A percentile compares a stretch with the other conserved stretches of the same genome.
Evolutionary conservation across 2,329 filamentous ascomycete genomes (phyloP).

Genomic region (Teratosphaeriaceae sp.): DNA sequence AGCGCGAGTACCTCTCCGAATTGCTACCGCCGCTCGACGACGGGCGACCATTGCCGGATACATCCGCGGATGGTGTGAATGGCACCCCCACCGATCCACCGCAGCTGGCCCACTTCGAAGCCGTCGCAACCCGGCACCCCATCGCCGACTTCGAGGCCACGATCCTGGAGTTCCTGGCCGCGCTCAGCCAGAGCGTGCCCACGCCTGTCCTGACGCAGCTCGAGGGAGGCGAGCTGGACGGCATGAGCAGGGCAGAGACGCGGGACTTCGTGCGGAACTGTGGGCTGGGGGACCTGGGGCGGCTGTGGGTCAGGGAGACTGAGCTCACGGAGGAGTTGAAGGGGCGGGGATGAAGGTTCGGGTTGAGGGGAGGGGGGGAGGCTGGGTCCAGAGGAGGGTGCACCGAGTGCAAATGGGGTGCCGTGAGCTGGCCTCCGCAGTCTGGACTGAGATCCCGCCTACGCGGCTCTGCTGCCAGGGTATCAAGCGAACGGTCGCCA

Average conservation of each 20-base stretch:
- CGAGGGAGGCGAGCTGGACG: constrained; percentile 41
- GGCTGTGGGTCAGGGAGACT: no score
- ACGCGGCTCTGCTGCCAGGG: no score
- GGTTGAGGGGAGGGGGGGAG: no score
- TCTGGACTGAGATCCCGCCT: no score
- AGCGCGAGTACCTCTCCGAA: constrained; percentile 27
- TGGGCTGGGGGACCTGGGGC: no score
- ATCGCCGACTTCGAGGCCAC: constrained; percentile 33
- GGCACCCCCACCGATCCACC: neutral
- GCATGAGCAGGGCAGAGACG: constrained; percentile 34
- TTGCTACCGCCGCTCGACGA: constrained; percentile 17
- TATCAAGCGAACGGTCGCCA: no score
- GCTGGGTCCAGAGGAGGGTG: no score
- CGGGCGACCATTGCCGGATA: neutral
- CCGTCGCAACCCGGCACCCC: constrained; percentile 23
- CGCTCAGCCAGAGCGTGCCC: constrained; percentile 37
- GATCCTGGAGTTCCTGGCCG: constrained; percentile 36
- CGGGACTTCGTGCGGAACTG: constrained; percentile 27
- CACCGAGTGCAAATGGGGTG: no score
- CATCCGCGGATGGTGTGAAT: neutral
- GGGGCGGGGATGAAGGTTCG: no score
- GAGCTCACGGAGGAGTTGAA: no score
- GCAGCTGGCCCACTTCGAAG: constrained; percentile 20
- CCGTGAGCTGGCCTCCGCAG: no score
- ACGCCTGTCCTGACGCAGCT: constrained; percentile 47